Evolutionary conservation across 192 early-diverging fungal species (phyloP), one percentile per base, ranked within the genome.

Genomic region (Coemansia sp.): DNA sequence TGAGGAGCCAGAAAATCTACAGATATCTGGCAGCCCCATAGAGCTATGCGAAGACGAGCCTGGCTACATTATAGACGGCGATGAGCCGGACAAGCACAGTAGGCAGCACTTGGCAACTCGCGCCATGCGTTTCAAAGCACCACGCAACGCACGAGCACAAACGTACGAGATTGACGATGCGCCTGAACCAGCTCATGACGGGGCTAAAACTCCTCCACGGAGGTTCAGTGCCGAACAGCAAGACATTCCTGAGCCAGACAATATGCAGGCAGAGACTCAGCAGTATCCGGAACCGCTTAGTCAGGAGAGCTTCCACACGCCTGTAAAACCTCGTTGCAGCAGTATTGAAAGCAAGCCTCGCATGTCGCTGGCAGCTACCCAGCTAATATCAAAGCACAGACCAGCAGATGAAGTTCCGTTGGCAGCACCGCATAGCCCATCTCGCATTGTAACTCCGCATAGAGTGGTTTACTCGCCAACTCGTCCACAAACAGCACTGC

Each of bases 381-480:
- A 36, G 17, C 14, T 36, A 3, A 51, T 36, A 11, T n/a, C 36
- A 14, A 28, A 28, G 39, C 14, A 7, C 20, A 40, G 15, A 3
- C 5, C 3, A 4, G 11, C 0, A 14, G n/a, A 11, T 12, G 44
- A 45, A 14, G 20, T n/a, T 11, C 11, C 21, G 8, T 9, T 21
- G 15, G 44, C 17, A 18, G 30, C 50, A 15, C 53, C 64, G 0
- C 75, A 67, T 42, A 71, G 75, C 23, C 75, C 75, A 9, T 39
- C 44, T 11, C 64, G 75, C 11, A 48, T 70, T 10, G 59, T 52
- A 2, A 77, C 75, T n/a, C 75, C 75, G 3, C 75, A 77, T 15
- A 59, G 75, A 6, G 64, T 77, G 3, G 69, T 77, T 1, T 77
- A 69, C 28, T 77, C 75, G 52, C 75, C 75, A 1, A 37, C 39